Percentiles rank a stretch among this genome's conserved stretches.
Evolutionary conservation across 495 filamentous ascomycete species (phyloP).

Genomic region (Penicillium soppii): DNA sequence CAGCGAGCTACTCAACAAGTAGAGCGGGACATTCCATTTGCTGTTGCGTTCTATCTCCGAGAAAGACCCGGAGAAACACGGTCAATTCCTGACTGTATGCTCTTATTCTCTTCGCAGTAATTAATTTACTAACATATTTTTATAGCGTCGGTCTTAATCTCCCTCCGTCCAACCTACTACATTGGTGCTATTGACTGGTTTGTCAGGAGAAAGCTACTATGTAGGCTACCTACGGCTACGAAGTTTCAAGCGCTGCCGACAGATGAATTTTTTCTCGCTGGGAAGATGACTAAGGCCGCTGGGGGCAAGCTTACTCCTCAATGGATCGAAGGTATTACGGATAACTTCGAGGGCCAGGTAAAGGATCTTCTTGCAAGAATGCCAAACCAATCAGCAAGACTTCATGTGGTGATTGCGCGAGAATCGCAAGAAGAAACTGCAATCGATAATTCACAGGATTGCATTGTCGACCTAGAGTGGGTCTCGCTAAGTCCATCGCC

Average conservation of each 20-base stretch:
- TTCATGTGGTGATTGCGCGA: not conserved
- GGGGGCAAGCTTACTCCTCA: not conserved
- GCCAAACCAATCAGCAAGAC: not conserved
- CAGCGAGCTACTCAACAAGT: too few species aligned
- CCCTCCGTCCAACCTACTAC: too few species aligned
- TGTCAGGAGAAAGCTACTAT: not conserved
- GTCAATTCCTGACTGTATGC: too few species aligned
- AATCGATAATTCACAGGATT: too few species aligned
- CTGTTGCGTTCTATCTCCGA: not conserved
- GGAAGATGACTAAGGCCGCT: not conserved
- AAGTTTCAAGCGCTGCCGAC: not conserved
- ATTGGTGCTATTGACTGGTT: not conserved
- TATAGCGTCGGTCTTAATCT: too few species aligned
- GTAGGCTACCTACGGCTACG: not conserved
- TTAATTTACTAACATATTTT: too few species aligned
- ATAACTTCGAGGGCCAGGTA: not conserved
- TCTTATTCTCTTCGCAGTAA: too few species aligned
- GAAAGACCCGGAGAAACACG: too few species aligned
- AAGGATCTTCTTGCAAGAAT: not conserved
- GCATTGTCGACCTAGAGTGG: too few species aligned
- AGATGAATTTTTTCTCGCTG: not conserved
- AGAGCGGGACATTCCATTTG: too few species aligned
- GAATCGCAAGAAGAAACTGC: too few species aligned
- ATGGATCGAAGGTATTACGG: not conserved
- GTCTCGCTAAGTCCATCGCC: too few species aligned